Conservation (phyloP, 768 basidiomycete species). For the Tricholoma saponaceum region DNA sequence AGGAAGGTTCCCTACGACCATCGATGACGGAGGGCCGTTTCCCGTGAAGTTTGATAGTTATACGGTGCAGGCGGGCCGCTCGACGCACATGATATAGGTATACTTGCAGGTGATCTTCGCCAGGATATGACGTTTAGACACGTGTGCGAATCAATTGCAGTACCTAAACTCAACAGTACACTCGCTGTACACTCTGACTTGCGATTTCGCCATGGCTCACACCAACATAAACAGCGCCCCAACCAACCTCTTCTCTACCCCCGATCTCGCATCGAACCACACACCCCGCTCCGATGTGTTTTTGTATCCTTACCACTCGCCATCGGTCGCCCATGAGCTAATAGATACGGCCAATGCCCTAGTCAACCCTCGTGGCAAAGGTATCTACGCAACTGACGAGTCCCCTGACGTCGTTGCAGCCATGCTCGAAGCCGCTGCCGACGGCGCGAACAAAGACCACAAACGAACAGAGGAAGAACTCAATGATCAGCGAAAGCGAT, state of each 20-base stretch:
- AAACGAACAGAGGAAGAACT: slow-evolving; percentile 31
- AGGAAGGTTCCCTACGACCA: background rate
- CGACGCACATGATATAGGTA: background rate
- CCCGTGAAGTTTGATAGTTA: background rate
- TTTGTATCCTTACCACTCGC: slow-evolving; percentile 36
- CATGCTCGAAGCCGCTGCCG: slow-evolving; percentile 32
- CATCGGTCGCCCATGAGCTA: slow-evolving; percentile 36
- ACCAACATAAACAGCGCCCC: slow-evolving; percentile 21
- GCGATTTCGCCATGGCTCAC: slow-evolving; percentile 3
- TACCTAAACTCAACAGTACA: background rate
- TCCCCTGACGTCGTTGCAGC: slow-evolving; percentile 38
- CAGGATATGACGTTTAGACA: background rate
- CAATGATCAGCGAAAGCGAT: slow-evolving; percentile 34
- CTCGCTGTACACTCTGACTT: background rate
- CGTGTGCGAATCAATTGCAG: background rate
- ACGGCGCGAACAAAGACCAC: slow-evolving; percentile 20
- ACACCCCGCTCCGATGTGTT: slow-evolving; percentile 21
- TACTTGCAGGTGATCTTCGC: background rate
- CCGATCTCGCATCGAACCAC: slow-evolving; percentile 12
- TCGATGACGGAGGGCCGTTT: background rate
- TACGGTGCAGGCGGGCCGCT: background rate
- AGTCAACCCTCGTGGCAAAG: slow-evolving; percentile 45
- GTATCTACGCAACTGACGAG: slow-evolving; percentile 53
- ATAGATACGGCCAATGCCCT: slow-evolving; percentile 40
- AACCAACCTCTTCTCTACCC: slow-evolving; percentile 27